Conservation (phyloP, 1,284 basidiomycete species). For the Limonomyces culmigenus region DNA sequence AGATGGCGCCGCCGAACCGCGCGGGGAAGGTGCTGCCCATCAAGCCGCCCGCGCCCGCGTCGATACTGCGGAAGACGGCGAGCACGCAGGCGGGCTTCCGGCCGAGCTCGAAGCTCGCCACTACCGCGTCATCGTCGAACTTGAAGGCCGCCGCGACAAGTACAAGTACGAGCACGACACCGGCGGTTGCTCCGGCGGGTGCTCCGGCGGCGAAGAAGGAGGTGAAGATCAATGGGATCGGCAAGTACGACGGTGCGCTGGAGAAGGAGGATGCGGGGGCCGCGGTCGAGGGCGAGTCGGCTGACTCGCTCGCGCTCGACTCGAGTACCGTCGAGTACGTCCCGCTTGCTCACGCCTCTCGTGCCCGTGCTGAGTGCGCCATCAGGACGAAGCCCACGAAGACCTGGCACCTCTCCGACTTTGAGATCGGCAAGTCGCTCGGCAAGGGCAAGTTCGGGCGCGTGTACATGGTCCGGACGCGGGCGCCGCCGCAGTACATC, state of each 20-base stretch:
- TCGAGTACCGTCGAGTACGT: conserved; percentile 49
- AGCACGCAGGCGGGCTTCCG: conserved; percentile 11
- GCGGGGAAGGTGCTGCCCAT: conserved; percentile 8
- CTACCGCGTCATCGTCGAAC: too few species aligned
- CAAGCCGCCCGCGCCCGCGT: conserved; percentile 8
- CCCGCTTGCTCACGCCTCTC: background rate
- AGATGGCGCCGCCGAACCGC: conserved; percentile 44
- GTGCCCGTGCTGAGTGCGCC: conserved; percentile 3
- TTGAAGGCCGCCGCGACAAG: conserved; percentile 2
- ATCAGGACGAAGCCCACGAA: conserved; percentile 34
- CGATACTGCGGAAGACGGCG: conserved; percentile 10
- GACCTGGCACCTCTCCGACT: conserved; percentile 73
- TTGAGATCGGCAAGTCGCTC: conserved; percentile 90
- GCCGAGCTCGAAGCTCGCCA: too few species aligned
- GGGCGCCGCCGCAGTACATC: conserved; percentile 76
- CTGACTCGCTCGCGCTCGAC: conserved; percentile 60
- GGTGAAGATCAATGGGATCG: conserved; percentile 39
- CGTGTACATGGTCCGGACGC: conserved; percentile 97
- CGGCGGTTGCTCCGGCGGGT: background rate
- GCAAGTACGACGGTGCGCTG: conserved; percentile 74
- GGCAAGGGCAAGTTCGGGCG: conserved; percentile 99
- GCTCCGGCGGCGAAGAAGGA: conserved; percentile 5
- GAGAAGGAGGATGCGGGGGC: conserved; percentile 58
- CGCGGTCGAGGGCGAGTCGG: conserved; percentile 53
- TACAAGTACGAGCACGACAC: conserved; percentile 2